Evolutionary conservation across 495 filamentous ascomycete species (phyloP).

Genomic region (Cudoniella acicularis): DNA sequence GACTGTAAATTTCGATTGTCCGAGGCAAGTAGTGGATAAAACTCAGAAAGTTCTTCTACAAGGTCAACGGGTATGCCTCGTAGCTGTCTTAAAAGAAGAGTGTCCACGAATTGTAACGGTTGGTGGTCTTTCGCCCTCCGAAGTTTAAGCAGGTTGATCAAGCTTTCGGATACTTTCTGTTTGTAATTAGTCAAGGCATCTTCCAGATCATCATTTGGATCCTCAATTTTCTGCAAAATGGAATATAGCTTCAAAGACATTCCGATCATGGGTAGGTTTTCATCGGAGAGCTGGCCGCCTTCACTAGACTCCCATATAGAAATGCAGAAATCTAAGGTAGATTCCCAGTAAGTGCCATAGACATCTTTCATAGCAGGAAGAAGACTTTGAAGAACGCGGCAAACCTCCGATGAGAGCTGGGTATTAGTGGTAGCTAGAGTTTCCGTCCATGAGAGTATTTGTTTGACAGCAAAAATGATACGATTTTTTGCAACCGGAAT

Average conservation of each 20-base stretch:
- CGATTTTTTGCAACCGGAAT: constrained; percentile 70
- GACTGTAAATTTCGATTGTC: constrained; percentile 72
- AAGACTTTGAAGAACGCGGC: constrained; percentile 59
- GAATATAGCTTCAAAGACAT: constrained; percentile 68
- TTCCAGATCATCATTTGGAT: constrained; percentile 80
- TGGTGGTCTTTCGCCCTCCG: constrained; percentile 34
- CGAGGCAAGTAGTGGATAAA: constrained; percentile 71
- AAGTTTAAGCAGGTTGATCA: constrained; percentile 59
- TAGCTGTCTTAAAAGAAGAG: constrained; percentile 61
- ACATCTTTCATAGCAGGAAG: constrained; percentile 69
- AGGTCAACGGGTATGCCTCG: constrained; percentile 50
- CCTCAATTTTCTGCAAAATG: constrained; percentile 27
- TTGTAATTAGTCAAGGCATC: constrained; percentile 62
- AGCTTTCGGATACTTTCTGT: constrained; percentile 42
- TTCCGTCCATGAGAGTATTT: constrained; percentile 66
- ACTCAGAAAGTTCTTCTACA: constrained; percentile 53
- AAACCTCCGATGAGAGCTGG: constrained; percentile 55
- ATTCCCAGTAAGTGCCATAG: constrained; percentile 83
- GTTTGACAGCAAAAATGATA: constrained; percentile 76
- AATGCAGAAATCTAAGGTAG: constrained; percentile 55
- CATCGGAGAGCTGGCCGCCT: constrained; percentile 26
- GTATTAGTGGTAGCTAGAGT: constrained; percentile 34
- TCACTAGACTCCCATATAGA: constrained; percentile 47
- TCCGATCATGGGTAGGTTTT: constrained; percentile 56
- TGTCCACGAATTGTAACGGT: constrained; percentile 57